Conservation (phyloP, 2,329 filamentous ascomycete species). For the Pseudopithomyces chartarum region DNA sequence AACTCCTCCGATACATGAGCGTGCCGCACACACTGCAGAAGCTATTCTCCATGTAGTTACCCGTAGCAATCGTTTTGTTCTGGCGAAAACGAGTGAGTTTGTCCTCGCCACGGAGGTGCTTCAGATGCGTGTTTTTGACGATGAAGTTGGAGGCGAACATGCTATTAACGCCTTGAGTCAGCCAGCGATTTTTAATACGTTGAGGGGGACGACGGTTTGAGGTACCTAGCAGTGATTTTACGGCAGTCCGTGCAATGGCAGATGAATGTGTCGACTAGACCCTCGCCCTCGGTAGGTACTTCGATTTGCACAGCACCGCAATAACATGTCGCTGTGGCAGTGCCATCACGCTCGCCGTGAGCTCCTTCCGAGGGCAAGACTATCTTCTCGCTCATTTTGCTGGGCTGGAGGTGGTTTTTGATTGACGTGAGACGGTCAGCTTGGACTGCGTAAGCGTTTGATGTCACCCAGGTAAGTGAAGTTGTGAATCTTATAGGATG, state of each 20-base stretch:
- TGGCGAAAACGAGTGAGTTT: conserved; percentile 56
- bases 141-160: conserved; percentile 52
- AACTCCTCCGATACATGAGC: not conserved
- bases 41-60: conserved; percentile 8
- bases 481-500: no score
- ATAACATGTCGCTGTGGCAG: conserved; percentile 1
- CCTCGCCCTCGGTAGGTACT: not conserved
- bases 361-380: not conserved
- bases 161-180: not conserved
- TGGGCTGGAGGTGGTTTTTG: not conserved
- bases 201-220: not conserved
- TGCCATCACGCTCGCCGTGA: not conserved
- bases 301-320: not conserved
- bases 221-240: conserved; percentile 58
- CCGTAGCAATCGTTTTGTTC: conserved; percentile 40
- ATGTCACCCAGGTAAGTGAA: not conserved
- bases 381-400: not conserved
- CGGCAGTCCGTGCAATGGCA: conserved; percentile 9
- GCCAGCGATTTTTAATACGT: not conserved
- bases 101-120: conserved; percentile 57
- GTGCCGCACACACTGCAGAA: conserved; percentile 1
- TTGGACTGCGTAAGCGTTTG: not conserved
- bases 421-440: not conserved
- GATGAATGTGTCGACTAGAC: not conserved
- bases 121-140: conserved; percentile 52